Base-by-base conservation (phyloP, 139 green algal genomes). In the Tetradesmus lagerheimii region DNA sequence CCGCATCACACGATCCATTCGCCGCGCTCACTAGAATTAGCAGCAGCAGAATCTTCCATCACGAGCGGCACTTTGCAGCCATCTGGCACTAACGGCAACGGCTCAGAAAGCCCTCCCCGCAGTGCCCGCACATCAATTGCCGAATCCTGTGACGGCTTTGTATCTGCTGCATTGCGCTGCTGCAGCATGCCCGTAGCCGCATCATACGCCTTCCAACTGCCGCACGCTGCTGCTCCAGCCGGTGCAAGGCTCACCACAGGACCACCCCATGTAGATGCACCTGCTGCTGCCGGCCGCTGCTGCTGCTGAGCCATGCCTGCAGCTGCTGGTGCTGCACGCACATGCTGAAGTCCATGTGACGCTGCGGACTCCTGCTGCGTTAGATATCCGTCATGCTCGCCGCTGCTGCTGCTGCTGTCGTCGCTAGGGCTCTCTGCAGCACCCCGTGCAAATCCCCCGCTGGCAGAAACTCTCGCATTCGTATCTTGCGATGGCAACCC, bases 401-500 rank as follows among this genome's bases (percentile, higher is more conserved):
- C 34, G 71, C 71, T 80, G 71, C 71, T 80, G 71, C 71, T 80
- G 71, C 20, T 80, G 25, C 71, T 80, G 71, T 80, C 34, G 16
- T 39, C 34, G 25, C 71, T 80, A 5, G 31, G 1, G 71, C 23
- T 80, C 2, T 39, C 20, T 5, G 71, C 50, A 27, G 50, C 50
- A 64, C 5, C 50, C 50, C 14, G 50, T 25, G 16, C 50, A 64
- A 25, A 20, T 27, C 14, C 50, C 3, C 50, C 50, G 14, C 18
- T 50, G 4, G 43, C 43, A 0, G 45, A 57, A 12, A 27, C 71
- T 25, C 25, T 80, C 20, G 31, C 34, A 80, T 6, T 37, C 14
- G 31, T 37, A 37, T 80, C 71, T 16, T 18, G 31, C 0, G 31
- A 31, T 16, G 15, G n/a, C n/a, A n/a, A 64, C 15, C 3, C 71